phyloP scores from a whole-genome alignment of 164 flowering plant genomes.

The Amborella trichopoda region DNA sequence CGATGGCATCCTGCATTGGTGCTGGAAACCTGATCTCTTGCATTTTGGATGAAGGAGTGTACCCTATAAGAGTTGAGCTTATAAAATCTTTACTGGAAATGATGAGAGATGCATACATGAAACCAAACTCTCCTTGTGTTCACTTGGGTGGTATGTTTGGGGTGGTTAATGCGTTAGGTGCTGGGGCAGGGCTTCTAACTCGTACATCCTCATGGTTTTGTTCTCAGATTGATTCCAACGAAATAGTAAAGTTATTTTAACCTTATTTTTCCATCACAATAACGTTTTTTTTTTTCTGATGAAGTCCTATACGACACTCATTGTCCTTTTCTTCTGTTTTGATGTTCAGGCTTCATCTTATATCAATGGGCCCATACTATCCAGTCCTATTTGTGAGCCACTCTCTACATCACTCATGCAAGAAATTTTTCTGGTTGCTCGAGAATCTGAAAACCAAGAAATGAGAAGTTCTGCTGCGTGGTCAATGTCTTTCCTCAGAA shows the following conservation, averaged over 20 bases:
- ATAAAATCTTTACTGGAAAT: conserved; percentile 43
- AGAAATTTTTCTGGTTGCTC: conserved; percentile 83
- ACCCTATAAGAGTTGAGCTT: conserved; percentile 32
- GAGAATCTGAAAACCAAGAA: conserved; percentile 47
- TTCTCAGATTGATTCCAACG: too few species aligned
- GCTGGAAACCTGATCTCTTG: conserved; percentile 73
- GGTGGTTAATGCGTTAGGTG: conserved; percentile 84
- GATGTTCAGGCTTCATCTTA: conserved; percentile 43
- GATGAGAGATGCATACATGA: conserved; percentile 49
- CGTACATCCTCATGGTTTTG: conserved; percentile 12
- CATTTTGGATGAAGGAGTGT: conserved; percentile 62
- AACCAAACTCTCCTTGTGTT: conserved; percentile 40
- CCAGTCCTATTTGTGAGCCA: conserved; percentile 45
- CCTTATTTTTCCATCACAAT: conserved; percentile 2
- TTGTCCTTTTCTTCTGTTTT: neutral
- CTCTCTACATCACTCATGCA: conserved; percentile 44
- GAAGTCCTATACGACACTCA: neutral
- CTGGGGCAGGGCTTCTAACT: conserved; percentile 49
- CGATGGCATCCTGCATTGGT: conserved; percentile 79
- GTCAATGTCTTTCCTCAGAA: conserved; percentile 77
- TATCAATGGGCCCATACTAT: conserved; percentile 52
- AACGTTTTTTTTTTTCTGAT: neutral
- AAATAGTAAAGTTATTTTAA: too few species aligned
- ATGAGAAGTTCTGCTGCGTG: conserved; percentile 82
- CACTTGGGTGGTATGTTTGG: conserved; percentile 94